Conservation (phyloP, 352 stramenopile genomes). For the Globisporangium paroecandrum region DNA sequence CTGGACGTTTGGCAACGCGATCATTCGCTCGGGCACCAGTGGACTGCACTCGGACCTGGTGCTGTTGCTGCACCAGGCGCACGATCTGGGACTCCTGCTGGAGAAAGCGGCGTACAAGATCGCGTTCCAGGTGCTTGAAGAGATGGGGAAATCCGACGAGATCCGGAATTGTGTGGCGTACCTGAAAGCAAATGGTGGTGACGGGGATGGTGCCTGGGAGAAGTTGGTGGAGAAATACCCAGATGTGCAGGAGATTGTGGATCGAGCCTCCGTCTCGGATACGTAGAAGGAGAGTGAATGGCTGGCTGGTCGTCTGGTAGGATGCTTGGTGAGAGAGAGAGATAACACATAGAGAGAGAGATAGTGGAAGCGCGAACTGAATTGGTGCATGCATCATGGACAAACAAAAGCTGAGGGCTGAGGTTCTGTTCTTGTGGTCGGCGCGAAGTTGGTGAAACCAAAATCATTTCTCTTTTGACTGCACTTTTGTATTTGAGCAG, state of each 20-base stretch:
- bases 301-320: not conserved
- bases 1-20: conserved; percentile 49
- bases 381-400: no score
- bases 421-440: not conserved
- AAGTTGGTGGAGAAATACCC: conserved; percentile 34
- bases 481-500: not conserved
- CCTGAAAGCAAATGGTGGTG: conserved; percentile 26
- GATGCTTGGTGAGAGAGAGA: not conserved
- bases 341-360: not conserved
- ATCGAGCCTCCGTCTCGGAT: not conserved
- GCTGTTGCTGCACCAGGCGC: conserved; percentile 40
- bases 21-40: conserved; percentile 49
- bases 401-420: no score
- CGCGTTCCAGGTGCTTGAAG: conserved; percentile 39
- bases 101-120: conserved; percentile 48
- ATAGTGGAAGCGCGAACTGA: not conserved
- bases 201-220: conserved; percentile 20
- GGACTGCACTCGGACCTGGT: conserved; percentile 40
- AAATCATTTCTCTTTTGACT: not conserved
- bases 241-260: conserved; percentile 31
- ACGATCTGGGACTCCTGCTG: conserved; percentile 29
- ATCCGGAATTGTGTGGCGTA: conserved; percentile 25
- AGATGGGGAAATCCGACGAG: conserved; percentile 21
- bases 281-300: not conserved
- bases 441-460: not conserved